Base-by-base conservation (phyloP, 176 grass and related monocot species). In the Thinopyrum elongatum region DNA sequence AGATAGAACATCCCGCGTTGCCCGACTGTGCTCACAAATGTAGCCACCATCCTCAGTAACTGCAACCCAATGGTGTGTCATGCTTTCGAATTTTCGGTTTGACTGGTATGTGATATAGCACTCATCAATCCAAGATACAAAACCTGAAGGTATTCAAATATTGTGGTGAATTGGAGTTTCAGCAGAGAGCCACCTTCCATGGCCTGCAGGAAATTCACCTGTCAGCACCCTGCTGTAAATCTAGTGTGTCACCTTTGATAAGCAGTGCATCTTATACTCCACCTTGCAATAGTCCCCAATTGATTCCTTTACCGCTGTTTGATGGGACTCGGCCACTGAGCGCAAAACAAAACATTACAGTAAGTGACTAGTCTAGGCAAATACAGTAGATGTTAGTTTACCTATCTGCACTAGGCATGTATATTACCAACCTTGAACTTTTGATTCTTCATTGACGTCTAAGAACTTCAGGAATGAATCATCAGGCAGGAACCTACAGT, bases 61-160 rank as follows among this genome's bases (percentile, higher is more conserved):
- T 98, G 85, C 35, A 77, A 85, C 39, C 29, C 69, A 75, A 28
- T 69, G 57, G 11, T 7, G 28, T 76, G 55, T 41, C 22, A 65
- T 44, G 8, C 1, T 74, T 39, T 55, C 58, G 21, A 44, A 11
- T 79, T 55, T 39, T 80, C 11, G 23, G 12, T 57, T 12, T 65
- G 10, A 64, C 5, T 47, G 14, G 34, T 38, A 42, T 78, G 60
- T 74, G 21, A 61, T 69, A n/a, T 78, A 57, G 19, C 19, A 74
- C 42, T 46, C 12, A 86, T 16, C 51, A 76, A 55, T 19, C 34
- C 22, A 21, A 42, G 10, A 33, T 75, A 67, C 21, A 80, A 75
- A 25, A 98, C 95, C 95, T 98, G 95, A 80, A 98, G 93, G 82
- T 98, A 98, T 76, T 98, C 95, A 82, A 98, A 98, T 76, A 98